These are phyloP conservation scores for Neonectria faginata DNA, from an alignment of 2,329 filamentous ascomycete species.

Conservation along the genomic window DNA sequence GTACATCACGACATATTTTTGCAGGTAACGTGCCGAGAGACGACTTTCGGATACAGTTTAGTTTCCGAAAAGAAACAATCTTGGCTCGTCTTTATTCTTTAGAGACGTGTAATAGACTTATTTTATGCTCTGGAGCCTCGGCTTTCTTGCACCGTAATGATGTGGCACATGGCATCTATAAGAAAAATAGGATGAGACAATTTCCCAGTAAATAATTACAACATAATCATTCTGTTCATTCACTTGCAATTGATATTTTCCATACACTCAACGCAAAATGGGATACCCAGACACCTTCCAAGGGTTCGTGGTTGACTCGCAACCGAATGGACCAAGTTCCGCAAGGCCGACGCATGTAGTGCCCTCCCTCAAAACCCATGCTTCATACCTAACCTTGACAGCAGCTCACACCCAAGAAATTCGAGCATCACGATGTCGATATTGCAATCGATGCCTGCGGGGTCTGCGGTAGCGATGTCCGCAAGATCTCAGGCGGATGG, in stretches of 20 bases:
- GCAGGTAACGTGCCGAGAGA: neutral
- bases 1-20: neutral
- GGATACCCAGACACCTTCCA: conserved; percentile 59
- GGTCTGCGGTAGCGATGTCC: conserved; percentile 71
- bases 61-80: neutral
- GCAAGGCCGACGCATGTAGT: conserved; percentile 41
- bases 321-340: conserved; percentile 58
- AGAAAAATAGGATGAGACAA: neutral
- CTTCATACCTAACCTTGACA: neutral
- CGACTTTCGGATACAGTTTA: neutral
- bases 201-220: neutral
- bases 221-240: neutral
- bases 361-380: neutral
- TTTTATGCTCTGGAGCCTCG: neutral
- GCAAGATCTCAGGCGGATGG: conserved; percentile 69
- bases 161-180: neutral
- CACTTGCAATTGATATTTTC: neutral
- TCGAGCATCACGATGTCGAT: conserved; percentile 62
- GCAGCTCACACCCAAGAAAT: conserved; percentile 53
- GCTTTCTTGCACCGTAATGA: neutral
- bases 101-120: neutral
- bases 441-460: conserved; percentile 79
- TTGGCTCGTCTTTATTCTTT: neutral
- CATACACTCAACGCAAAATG: conserved; percentile 44
- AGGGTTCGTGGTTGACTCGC: conserved; percentile 57